These are phyloP conservation scores for Rosa hybrid DNA, from an alignment of 331 rosid species.

Conservation along the genomic window DNA sequence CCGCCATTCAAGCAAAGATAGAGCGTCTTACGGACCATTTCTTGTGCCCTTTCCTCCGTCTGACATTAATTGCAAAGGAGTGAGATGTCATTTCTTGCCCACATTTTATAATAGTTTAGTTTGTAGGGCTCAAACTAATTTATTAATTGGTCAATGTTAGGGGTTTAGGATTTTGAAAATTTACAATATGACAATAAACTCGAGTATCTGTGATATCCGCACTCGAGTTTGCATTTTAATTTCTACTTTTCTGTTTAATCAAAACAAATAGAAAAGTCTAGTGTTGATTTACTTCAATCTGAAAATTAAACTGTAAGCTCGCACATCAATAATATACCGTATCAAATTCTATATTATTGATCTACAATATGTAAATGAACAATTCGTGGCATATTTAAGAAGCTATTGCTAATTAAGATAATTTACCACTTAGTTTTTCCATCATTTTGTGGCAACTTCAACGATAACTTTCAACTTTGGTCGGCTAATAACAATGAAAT, in stretches of 20 bases:
- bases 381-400: neutral
- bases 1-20: slow-evolving; percentile 13
- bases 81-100: neutral
- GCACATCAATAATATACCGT: too few relatives aligned
- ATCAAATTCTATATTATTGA: neutral
- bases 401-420: too few relatives aligned
- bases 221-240: neutral
- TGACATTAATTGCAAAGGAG: slow-evolving; percentile 2
- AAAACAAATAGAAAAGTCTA: too few relatives aligned
- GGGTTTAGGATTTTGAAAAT: neutral
- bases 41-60: neutral
- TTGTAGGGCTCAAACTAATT: neutral
- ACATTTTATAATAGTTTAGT: neutral
- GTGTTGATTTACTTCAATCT: neutral
- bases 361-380: too few relatives aligned
- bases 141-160: neutral
- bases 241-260: too few relatives aligned
- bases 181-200: too few relatives aligned
- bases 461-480: neutral
- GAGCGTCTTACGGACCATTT: slow-evolving; percentile 28
- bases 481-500: neutral
- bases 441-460: neutral
- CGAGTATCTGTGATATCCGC: neutral
- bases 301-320: too few relatives aligned
- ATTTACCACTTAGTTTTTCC: neutral